These are phyloP conservation scores for Cyberlindnera mississippiensis DNA, from an alignment of 805 yeast species.

Conservation along the genomic window DNA sequence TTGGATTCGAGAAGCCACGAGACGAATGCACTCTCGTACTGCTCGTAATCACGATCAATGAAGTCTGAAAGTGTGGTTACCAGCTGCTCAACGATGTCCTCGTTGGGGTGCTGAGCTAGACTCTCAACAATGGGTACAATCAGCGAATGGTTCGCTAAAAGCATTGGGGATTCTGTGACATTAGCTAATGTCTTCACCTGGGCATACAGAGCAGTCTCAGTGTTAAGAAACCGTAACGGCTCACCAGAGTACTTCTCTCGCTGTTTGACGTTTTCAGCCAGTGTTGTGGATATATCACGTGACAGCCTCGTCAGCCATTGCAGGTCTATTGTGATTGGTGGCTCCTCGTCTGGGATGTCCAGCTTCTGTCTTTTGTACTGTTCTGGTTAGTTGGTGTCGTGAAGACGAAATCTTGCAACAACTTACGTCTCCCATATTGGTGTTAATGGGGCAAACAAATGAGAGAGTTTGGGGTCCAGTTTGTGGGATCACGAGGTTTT, in stretches of 20 bases:
- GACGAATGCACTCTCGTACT: slow-evolving; percentile 8
- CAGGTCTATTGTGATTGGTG: slow-evolving; percentile 5
- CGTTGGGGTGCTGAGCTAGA: slow-evolving; percentile 17
- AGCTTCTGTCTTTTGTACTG: slow-evolving; percentile 15
- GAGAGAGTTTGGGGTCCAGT: too few relatives aligned
- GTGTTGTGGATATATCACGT: slow-evolving; percentile 1
- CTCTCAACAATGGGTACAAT: slow-evolving; percentile 1
- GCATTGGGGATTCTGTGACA: slow-evolving; percentile 14
- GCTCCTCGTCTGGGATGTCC: not conserved
- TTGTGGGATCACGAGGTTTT: too few relatives aligned
- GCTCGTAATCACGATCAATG: slow-evolving; percentile 16
- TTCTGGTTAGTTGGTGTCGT: too few relatives aligned
- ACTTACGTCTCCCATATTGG: slow-evolving; percentile 7
- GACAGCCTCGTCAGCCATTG: slow-evolving; percentile 17
- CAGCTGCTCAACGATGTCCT: slow-evolving; percentile 17
- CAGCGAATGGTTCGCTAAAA: slow-evolving; percentile 4
- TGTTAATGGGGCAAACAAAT: too few relatives aligned
- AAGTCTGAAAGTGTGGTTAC: slow-evolving; percentile 14
- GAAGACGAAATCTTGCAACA: too few relatives aligned
- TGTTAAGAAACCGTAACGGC: slow-evolving; percentile 19
- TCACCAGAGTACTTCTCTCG: slow-evolving; percentile 13
- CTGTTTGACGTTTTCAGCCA: slow-evolving; percentile 10
- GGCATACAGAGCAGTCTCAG: slow-evolving; percentile 15
- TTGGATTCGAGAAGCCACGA: slow-evolving; percentile 2
- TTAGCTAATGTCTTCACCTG: slow-evolving; percentile 18